These are phyloP conservation scores for Penicillium parvum DNA, from an alignment of 495 filamentous ascomycete genomes.

Conservation along the genomic window DNA sequence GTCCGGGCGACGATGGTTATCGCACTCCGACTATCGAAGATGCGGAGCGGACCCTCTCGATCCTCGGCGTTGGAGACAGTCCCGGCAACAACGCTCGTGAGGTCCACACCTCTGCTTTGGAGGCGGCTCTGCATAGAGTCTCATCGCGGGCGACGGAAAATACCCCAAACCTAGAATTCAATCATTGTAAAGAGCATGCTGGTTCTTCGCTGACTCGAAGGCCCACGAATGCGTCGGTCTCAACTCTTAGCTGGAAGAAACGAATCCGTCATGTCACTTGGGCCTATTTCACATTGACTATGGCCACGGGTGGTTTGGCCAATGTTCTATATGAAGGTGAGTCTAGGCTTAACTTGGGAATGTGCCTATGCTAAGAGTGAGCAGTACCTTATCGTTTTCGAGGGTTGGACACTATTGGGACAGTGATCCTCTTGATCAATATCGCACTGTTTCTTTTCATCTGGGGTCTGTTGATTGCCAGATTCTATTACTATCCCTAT, in stretches of 20 bases:
- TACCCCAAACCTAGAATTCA: conserved; percentile 1
- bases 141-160: conserved; percentile 18
- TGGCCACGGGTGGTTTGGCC: conserved; percentile 81
- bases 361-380: conserved; percentile 4
- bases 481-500: conserved; percentile 67
- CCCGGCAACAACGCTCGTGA: conserved; percentile 16
- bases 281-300: conserved; percentile 71
- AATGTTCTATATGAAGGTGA: conserved; percentile 70
- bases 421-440: conserved; percentile 72
- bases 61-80: conserved; percentile 6
- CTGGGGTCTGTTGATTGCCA: conserved; percentile 58
- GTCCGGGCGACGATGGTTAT: conserved; percentile 45
- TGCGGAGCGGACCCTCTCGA: conserved; percentile 28
- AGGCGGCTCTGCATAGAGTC: conserved; percentile 21
- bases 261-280: conserved; percentile 53
- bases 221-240: conserved; percentile 12
- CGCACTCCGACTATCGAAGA: conserved; percentile 50
- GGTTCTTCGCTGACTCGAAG: conserved; percentile 9
- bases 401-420: conserved; percentile 68
- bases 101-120: conserved; percentile 34
- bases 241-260: conserved; percentile 40
- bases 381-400: conserved; percentile 65
- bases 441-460: conserved; percentile 68
- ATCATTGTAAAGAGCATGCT: conserved; percentile 9
- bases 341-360: background rate